These are phyloP conservation scores for Funneliformis geosporum DNA, from an alignment of 192 early-diverging fungal genomes.

Conservation along the genomic window DNA sequence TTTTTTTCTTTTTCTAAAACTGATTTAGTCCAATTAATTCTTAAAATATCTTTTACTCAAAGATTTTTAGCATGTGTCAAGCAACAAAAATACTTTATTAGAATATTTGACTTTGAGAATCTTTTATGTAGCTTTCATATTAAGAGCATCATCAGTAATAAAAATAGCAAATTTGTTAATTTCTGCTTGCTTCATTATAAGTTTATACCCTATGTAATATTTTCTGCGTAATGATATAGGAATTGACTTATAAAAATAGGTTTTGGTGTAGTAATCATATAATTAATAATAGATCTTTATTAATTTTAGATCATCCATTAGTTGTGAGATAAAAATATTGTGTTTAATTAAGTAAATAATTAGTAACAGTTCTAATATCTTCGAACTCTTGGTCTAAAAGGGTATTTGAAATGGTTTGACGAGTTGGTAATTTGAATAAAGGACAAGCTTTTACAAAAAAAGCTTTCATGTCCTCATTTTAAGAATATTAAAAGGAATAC, in stretches of 20 bases:
- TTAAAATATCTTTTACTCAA: too few species aligned
- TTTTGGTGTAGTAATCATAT: neutral
- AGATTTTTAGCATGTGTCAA: too few species aligned
- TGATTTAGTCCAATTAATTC: too few species aligned
- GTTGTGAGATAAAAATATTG: neutral
- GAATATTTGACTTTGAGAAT: neutral
- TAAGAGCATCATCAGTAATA: too few species aligned
- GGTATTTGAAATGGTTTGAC: neutral
- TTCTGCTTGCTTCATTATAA: too few species aligned
- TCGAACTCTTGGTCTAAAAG: neutral
- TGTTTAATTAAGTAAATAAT: neutral
- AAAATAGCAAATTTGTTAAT: too few species aligned
- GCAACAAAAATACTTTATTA: neutral
- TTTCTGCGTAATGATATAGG: neutral
- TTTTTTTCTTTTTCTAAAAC: too few species aligned
- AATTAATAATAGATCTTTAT: neutral
- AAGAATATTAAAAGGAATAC: neutral
- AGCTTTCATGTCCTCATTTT: neutral
- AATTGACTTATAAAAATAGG: neutral
- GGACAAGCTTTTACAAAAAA: neutral
- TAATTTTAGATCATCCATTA: neutral
- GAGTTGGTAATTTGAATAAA: neutral
- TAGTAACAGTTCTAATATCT: neutral
- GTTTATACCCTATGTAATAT: too few species aligned
- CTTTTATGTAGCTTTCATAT: too few species aligned